Evolutionary conservation across 768 basidiomycete species (phyloP), one percentile per base, ranked within the genome.

Genomic region (Ramaria rubella): DNA sequence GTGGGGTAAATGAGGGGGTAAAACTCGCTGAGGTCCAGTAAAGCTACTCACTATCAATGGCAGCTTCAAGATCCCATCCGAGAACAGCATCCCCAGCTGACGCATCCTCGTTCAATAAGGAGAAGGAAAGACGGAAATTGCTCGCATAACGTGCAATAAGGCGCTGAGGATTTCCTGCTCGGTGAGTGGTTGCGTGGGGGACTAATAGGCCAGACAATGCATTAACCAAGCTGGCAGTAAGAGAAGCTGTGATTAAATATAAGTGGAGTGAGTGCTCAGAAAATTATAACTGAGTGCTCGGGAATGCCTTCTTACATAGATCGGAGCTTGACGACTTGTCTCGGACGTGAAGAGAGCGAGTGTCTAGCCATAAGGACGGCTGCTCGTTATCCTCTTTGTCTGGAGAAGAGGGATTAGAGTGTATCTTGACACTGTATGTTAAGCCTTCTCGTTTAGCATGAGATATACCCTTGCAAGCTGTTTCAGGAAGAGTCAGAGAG

Each of bases 81-180:
- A 75, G 59, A 17, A 84, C 76, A 24, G 76, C 73, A 21, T 73
- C 75, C 5, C 87, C 87, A 12, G 78, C 76, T 1, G 86, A 73
- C 3, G 87, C 81, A 66, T 98, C 89, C 71, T 98, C 92, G 65
- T 97, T 95, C 51, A 99, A 72, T 6, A 99, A 74, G 14, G 88
- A 90, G 72, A 98, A 96, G n/a, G 91, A 83, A 14, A 98, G 78
- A 42, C 92, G 86, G 68, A 90, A 90, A 44, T 81, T 82, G 4
- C 83, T 79, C 12, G 94, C 79, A 68, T 90, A 97, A 69, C 89
- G 90, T 36, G 82, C 80, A 19, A 81, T 73, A 33, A 80, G 71
- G 27, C 79, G 73, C n/a, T n/a, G n/a, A n/a, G n/a, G n/a, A n/a
- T n/a, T 26, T 76, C 74, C 52, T 75, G 71, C 52, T 80, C 68